Conservation (phyloP, 2,329 filamentous ascomycete species). For the Trichoderma lentiforme region DNA sequence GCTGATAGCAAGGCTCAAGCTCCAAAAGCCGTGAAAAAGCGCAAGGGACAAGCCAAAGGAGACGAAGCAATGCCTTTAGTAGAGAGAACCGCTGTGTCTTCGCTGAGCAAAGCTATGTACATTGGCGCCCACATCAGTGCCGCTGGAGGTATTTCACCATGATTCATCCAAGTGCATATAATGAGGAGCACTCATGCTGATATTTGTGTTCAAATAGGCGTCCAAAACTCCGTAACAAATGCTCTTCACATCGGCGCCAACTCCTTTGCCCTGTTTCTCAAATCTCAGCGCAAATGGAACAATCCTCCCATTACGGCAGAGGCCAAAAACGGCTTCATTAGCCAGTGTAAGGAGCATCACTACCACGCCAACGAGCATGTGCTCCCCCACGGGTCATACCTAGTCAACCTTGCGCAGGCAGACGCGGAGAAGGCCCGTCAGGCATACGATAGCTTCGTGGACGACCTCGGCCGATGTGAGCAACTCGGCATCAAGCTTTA, state of each 20-base stretch:
- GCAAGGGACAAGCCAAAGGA: conserved; percentile 33
- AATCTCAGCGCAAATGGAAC: conserved; percentile 93
- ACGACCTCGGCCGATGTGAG: conserved; percentile 84
- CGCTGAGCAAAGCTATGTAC: conserved; percentile 68
- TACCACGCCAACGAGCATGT: conserved; percentile 72
- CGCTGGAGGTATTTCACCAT: conserved; percentile 65
- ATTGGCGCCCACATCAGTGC: conserved; percentile 90
- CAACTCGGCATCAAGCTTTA: conserved; percentile 84
- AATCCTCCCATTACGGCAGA: conserved; percentile 72
- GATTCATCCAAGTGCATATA: not conserved
- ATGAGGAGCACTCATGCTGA: not conserved
- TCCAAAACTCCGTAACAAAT: conserved; percentile 83
- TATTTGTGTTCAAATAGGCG: conserved; percentile 50
- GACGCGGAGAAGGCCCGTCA: conserved; percentile 78
- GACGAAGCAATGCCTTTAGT: conserved; percentile 59
- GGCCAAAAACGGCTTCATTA: conserved; percentile 65
- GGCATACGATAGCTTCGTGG: conserved; percentile 80
- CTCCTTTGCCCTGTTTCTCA: conserved; percentile 90
- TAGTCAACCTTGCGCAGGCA: conserved; percentile 89
- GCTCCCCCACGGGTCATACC: conserved; percentile 91
- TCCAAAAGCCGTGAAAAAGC: conserved; percentile 20
- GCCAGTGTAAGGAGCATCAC: conserved; percentile 62
- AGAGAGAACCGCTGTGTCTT: conserved; percentile 59
- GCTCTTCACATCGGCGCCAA: conserved; percentile 81
- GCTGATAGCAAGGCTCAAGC: not conserved